Percentiles rank a stretch among this genome's conserved stretches.
These are phyloP conservation scores for Diplogelasinospora grovesii DNA, from an alignment of 495 filamentous ascomycete species.

Conservation along the genomic window DNA sequence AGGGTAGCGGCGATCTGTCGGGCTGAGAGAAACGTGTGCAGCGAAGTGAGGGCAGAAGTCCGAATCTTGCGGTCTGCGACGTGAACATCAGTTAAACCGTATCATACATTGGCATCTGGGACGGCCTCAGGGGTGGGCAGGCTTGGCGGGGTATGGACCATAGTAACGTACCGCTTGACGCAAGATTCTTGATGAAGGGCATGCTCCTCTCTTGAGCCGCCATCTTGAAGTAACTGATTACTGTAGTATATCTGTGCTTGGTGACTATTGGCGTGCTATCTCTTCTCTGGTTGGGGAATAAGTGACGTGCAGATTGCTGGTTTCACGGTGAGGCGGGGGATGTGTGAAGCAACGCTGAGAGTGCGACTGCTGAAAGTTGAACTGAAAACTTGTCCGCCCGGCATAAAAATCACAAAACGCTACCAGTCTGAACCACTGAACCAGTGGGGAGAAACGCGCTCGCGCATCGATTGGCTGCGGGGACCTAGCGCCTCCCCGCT, in stretches of 20 bases:
- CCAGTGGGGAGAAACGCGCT: conserved; percentile 2
- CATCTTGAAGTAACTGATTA: too few species aligned
- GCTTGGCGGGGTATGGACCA: background rate
- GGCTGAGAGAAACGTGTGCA: conserved; percentile 71
- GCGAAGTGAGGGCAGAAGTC: conserved; percentile 70
- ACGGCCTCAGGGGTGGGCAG: background rate
- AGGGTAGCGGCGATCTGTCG: conserved; percentile 47
- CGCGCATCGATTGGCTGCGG: conserved; percentile 1
- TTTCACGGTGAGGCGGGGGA: background rate
- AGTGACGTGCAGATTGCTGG: background rate
- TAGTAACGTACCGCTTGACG: conserved; percentile 42
- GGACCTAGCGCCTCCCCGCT: background rate
- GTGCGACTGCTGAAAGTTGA: too few species aligned
- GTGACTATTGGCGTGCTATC: background rate
- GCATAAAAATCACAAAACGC: conserved; percentile 25
- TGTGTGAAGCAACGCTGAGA: conserved; percentile 5
- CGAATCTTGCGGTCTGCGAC: conserved; percentile 68
- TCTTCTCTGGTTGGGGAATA: background rate
- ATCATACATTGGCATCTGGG: background rate
- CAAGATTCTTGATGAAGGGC: conserved; percentile 47
- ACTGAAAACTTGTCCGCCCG: conserved; percentile 29
- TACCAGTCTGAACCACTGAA: too few species aligned
- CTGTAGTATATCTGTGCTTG: background rate
- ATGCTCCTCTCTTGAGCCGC: conserved; percentile 37
- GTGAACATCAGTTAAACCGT: background rate